Evolutionary conservation across 1,139 yeast genomes (phyloP).

Genomic region (Lodderomyces pseudojiufengensis): DNA sequence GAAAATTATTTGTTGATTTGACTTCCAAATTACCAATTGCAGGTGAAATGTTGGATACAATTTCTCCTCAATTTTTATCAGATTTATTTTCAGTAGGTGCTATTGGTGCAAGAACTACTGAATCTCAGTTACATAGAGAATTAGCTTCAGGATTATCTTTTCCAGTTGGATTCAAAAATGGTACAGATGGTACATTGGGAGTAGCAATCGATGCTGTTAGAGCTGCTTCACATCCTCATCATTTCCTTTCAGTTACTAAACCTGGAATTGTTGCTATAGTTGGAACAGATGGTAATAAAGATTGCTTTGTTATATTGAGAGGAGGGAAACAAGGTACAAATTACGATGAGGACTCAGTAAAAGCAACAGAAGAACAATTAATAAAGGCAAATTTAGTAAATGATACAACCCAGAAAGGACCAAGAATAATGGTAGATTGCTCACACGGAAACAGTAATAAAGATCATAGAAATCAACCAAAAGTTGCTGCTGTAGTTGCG

Average conservation of each 20-base stretch:
- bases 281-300: constrained; percentile 89
- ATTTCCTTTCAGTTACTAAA: constrained; percentile 95
- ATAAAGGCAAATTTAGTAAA: constrained; percentile 30
- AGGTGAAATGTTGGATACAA: constrained; percentile 96
- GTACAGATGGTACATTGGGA: constrained; percentile 91
- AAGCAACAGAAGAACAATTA: constrained; percentile 61
- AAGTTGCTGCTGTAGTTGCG: constrained; percentile 74
- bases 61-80: constrained; percentile 94
- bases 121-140: constrained; percentile 96
- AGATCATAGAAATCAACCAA: constrained; percentile 93
- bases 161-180: constrained; percentile 98
- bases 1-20: constrained; percentile 81
- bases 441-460: constrained; percentile 96
- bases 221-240: constrained; percentile 91
- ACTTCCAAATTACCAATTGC: constrained; percentile 86
- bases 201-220: constrained; percentile 94
- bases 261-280: constrained; percentile 96
- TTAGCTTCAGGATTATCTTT: constrained; percentile 93
- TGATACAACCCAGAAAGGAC: constrained; percentile 28
- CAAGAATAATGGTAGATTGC: constrained; percentile 84
- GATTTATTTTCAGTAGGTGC: constrained; percentile 94
- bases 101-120: constrained; percentile 98
- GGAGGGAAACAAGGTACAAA: constrained; percentile 96
- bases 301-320: constrained; percentile 85
- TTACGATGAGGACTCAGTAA: constrained; percentile 76